A percentile compares a stretch with the other conserved stretches of the same genome.
phyloP scores from a whole-genome alignment of 306 rosid genomes.

The Cyamopsis tetragonoloba region DNA sequence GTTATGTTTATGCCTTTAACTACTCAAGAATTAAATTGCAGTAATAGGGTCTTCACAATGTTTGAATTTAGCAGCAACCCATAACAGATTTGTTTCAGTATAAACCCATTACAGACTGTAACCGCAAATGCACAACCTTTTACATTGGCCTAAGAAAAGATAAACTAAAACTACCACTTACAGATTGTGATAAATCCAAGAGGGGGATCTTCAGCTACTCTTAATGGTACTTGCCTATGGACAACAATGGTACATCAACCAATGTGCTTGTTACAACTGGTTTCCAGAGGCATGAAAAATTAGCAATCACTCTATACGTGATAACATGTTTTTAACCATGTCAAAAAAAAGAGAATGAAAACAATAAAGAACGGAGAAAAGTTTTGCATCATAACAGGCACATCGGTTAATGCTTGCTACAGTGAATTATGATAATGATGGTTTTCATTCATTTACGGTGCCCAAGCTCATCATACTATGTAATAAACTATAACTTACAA shows the following conservation, averaged over 20 bases:
- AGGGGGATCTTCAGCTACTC: slow-evolving; percentile 19
- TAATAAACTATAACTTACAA: not conserved
- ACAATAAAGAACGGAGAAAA: not conserved
- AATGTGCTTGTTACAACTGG: slow-evolving; percentile 27
- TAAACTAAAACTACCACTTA: slow-evolving; percentile 25
- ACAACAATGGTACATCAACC: slow-evolving; percentile 28
- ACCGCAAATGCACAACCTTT: slow-evolving; percentile 11
- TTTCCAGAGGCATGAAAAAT: slow-evolving; percentile 30
- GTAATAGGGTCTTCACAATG: slow-evolving; percentile 10
- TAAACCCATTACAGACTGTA: slow-evolving; percentile 3
- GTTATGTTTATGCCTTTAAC: slow-evolving; percentile 1
- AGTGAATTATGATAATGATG: slow-evolving; percentile 3
- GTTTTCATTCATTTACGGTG: not conserved
- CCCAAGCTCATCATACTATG: not conserved
- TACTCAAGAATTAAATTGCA: slow-evolving; percentile 1
- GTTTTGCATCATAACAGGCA: slow-evolving; percentile 16
- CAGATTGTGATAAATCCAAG: slow-evolving; percentile 23
- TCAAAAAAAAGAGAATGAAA: not conserved
- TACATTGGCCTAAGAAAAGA: slow-evolving; percentile 12
- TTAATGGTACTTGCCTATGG: slow-evolving; percentile 24
- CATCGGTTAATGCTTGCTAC: slow-evolving; percentile 20
- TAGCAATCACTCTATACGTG: slow-evolving; percentile 18
- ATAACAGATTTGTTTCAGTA: not conserved
- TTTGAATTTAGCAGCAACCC: not conserved
- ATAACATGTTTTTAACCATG: slow-evolving; percentile 9